phyloP scores from a whole-genome alignment of 106 monocot species.

The Allium sativum region DNA sequence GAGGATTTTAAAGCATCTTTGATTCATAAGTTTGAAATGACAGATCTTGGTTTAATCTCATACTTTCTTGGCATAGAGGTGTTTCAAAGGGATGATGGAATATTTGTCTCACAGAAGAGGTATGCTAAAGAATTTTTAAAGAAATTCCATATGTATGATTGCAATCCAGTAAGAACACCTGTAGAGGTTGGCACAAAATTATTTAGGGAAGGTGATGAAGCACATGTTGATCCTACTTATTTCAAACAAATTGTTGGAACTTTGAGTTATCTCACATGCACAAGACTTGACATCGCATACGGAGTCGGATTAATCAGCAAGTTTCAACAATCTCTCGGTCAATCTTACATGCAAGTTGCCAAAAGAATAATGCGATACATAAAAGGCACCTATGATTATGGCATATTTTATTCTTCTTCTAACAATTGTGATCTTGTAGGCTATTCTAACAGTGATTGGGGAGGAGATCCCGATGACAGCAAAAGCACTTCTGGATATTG shows the following conservation, averaged over 20 bases:
- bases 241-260: constrained; percentile 1
- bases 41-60: neutral
- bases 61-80: constrained; percentile 7
- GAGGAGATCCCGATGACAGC: neutral
- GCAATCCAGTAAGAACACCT: constrained; percentile 1
- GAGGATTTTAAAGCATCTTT: constrained; percentile 2
- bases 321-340: no score
- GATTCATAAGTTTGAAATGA: neutral
- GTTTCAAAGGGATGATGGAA: neutral
- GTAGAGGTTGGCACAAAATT: constrained; percentile 1
- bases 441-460: neutral
- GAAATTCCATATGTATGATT: constrained; percentile 5
- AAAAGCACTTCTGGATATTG: neutral
- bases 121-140: constrained; percentile 7
- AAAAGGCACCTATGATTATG: neutral
- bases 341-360: neutral
- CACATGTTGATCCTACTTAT: neutral
- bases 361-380: neutral
- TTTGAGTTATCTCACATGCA: neutral
- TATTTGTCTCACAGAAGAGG: constrained; percentile 6
- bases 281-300: neutral
- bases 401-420: constrained; percentile 1
- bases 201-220: neutral
- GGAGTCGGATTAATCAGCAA: no score
- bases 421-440: neutral